phyloP scores from a whole-genome alignment of 2,329 filamentous ascomycete species.

The Microdochium trichocladiopsis region DNA sequence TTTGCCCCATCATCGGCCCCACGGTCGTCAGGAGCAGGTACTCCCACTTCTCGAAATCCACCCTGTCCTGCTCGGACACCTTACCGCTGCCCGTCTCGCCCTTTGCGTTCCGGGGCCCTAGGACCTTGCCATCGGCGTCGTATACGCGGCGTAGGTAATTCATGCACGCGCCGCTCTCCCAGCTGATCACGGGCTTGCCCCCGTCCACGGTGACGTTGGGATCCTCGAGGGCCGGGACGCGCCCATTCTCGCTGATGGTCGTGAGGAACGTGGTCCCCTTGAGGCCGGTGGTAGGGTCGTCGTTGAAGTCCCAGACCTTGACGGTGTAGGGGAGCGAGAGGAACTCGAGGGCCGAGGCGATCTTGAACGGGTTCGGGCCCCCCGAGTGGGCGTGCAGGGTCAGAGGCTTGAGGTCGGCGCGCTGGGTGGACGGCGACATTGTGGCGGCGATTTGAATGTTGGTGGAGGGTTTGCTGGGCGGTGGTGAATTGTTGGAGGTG shows the following conservation, averaged over 20 bases:
- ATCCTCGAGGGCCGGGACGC: conserved; percentile 28
- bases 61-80: conserved; percentile 24
- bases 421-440: not conserved
- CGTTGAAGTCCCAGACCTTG: conserved; percentile 32
- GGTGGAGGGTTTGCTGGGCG: not conserved
- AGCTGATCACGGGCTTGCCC: conserved; percentile 22
- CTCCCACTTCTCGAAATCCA: conserved; percentile 38
- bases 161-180: conserved; percentile 30
- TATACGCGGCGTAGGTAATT: conserved; percentile 30
- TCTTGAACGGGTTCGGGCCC: conserved; percentile 34
- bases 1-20: conserved; percentile 31
- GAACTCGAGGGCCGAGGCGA: conserved; percentile 30
- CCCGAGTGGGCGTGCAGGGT: conserved; percentile 29
- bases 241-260: conserved; percentile 33
- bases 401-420: conserved; percentile 20
- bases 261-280: conserved; percentile 27
- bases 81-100: not conserved
- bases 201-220: conserved; percentile 14
- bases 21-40: conserved; percentile 31
- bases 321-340: conserved; percentile 30
- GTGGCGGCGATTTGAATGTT: not conserved
- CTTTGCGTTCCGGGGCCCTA: conserved; percentile 22
- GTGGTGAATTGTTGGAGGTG: not conserved
- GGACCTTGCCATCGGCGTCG: conserved; percentile 25
- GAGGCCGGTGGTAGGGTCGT: conserved; percentile 25